Evolutionary conservation across 2,329 filamentous ascomycete genomes (phyloP).

Genomic region (Teratosphaeria viscida): DNA sequence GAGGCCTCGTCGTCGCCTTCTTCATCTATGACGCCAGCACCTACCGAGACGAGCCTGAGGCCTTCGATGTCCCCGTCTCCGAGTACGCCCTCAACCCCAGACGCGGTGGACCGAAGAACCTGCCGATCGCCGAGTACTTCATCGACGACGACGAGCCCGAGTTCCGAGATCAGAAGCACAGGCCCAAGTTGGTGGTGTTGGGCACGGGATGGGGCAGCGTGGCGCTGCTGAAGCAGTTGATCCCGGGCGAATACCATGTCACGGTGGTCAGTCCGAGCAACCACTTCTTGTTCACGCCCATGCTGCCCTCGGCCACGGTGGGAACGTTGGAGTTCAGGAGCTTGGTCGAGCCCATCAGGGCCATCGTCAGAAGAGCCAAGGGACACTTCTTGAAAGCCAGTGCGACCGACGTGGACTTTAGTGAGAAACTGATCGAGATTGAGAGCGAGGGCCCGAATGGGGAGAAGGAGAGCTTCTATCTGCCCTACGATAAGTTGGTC

Average conservation of each 20-base stretch:
- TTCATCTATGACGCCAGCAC: slow-evolving; percentile 91
- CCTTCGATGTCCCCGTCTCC: slow-evolving; percentile 71
- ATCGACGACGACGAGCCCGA: slow-evolving; percentile 81
- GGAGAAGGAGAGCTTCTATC: slow-evolving; percentile 71
- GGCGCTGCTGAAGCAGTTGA: slow-evolving; percentile 78
- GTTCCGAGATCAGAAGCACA: slow-evolving; percentile 64
- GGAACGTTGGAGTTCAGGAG: slow-evolving; percentile 87
- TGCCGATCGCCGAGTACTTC: slow-evolving; percentile 78
- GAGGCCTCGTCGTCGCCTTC: slow-evolving; percentile 64
- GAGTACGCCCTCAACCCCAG: slow-evolving; percentile 70
- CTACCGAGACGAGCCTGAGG: slow-evolving; percentile 61
- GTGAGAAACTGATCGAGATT: slow-evolving; percentile 80
- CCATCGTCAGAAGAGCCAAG: slow-evolving; percentile 64
- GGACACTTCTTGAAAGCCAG: slow-evolving; percentile 85
- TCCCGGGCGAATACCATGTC: slow-evolving; percentile 87
- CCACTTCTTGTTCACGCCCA: slow-evolving; percentile 96
- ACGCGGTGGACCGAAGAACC: slow-evolving; percentile 82
- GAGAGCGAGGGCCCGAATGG: slow-evolving; percentile 62
- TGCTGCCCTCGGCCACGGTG: slow-evolving; percentile 93
- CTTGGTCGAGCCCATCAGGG: slow-evolving; percentile 82
- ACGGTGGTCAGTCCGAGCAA: slow-evolving; percentile 91
- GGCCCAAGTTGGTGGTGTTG: slow-evolving; percentile 84
- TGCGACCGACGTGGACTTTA: slow-evolving; percentile 85
- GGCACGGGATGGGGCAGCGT: slow-evolving; percentile 95
- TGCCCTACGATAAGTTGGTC: slow-evolving; percentile 95